A percentile compares a stretch with the other conserved stretches of the same genome.
Conservation (phyloP, 2,329 filamentous ascomycete genomes). For the Xylaria sp. region DNA sequence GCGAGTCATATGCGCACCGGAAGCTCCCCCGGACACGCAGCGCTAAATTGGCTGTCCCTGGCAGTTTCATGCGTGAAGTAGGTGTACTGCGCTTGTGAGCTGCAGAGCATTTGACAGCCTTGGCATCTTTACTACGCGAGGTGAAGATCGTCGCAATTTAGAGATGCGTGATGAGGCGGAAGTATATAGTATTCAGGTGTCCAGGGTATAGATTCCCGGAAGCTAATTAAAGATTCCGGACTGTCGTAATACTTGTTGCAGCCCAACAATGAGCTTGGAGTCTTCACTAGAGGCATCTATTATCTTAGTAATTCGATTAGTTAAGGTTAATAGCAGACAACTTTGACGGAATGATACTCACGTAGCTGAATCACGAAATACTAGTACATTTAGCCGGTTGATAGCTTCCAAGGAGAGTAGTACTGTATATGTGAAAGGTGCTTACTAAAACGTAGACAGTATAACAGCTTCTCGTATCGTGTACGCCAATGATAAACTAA, state of each 20-base stretch:
- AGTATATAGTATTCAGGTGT: neutral
- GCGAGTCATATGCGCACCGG: constrained; percentile 23
- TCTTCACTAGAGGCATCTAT: neutral
- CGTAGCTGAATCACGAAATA: neutral
- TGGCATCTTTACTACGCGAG: constrained; percentile 16
- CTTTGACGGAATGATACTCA: neutral
- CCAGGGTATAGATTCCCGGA: neutral
- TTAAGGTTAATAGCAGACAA: neutral
- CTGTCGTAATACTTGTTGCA: neutral
- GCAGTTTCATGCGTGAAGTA: constrained; percentile 17
- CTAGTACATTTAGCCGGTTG: neutral
- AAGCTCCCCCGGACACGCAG: neutral
- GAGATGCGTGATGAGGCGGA: neutral
- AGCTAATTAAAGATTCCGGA: neutral
- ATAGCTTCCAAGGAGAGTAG: neutral
- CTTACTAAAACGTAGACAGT: neutral
- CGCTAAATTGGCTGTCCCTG: constrained; percentile 22
- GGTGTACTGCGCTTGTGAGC: neutral
- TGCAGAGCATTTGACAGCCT: constrained; percentile 24
- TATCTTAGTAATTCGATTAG: neutral
- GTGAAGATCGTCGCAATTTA: neutral
- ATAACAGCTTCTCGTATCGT: neutral
- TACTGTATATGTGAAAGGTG: neutral
- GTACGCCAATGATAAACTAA: neutral
- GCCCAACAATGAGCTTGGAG: neutral